phyloP scores from a whole-genome alignment of 345 rosid genomes.

The Aegle marmelos region DNA sequence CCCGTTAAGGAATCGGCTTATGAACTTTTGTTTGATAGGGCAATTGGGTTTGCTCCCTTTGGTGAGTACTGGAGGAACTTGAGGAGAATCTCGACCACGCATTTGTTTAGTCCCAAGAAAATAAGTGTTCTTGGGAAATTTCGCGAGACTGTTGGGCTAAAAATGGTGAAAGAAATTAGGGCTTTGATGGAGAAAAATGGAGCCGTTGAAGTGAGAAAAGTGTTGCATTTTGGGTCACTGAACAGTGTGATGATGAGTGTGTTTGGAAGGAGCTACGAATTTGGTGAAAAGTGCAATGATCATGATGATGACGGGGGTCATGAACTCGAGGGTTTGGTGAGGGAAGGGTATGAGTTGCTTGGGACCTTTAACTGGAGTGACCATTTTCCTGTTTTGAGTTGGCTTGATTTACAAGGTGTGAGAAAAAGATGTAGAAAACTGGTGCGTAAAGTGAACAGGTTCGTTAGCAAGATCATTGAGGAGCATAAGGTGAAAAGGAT shows the following conservation, averaged over 20 bases:
- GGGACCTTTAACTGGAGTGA: conserved; percentile 87
- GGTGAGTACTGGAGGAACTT: conserved; percentile 89
- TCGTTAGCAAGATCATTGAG: conserved; percentile 55
- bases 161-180: conserved; percentile 45
- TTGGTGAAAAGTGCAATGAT: conserved; percentile 15
- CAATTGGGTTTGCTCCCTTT: conserved; percentile 85
- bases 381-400: conserved; percentile 65
- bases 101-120: conserved; percentile 74
- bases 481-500: conserved; percentile 47
- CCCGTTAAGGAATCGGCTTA: conserved; percentile 89
- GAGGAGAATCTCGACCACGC: conserved; percentile 73
- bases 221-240: conserved; percentile 67
- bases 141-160: conserved; percentile 44
- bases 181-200: conserved; percentile 26
- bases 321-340: conserved; percentile 60
- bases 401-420: conserved; percentile 76
- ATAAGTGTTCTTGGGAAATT: conserved; percentile 42
- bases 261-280: conserved; percentile 64
- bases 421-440: conserved; percentile 60
- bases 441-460: conserved; percentile 50
- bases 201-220: conserved; percentile 41
- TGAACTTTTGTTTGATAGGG: conserved; percentile 73
- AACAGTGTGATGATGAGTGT: conserved; percentile 77
- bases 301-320: conserved; percentile 23
- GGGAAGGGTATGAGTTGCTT: conserved; percentile 69